Evolutionary conservation across 2,329 filamentous ascomycete species (phyloP).

Genomic region (Ascochyta lentis): DNA sequence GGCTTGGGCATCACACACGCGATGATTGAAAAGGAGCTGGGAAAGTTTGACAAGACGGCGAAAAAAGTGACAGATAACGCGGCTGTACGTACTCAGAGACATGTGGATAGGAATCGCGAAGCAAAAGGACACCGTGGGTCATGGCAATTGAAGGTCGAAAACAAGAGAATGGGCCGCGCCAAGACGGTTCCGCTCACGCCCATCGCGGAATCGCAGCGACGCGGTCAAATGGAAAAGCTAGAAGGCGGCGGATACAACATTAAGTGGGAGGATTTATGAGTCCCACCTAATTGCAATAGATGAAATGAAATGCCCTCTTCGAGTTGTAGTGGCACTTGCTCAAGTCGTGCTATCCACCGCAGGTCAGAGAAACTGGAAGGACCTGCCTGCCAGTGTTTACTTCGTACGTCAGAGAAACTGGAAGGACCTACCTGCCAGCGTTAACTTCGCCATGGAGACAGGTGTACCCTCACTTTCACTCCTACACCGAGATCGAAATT

Average conservation of each 20-base stretch:
- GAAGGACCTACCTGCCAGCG: too few species aligned
- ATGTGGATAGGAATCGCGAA: background rate
- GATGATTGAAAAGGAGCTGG: conserved; percentile 10
- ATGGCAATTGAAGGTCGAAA: background rate
- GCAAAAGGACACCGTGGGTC: too few species aligned
- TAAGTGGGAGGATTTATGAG: conserved; percentile 2
- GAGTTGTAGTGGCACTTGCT: too few species aligned
- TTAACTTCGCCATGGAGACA: too few species aligned
- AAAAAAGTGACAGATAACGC: background rate
- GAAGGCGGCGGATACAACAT: conserved; percentile 5
- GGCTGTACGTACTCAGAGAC: background rate
- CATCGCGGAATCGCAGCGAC: background rate
- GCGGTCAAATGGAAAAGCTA: conserved; percentile 1
- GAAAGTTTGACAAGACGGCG: background rate
- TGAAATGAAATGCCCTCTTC: too few species aligned
- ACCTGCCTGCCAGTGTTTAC: too few species aligned
- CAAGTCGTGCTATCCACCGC: too few species aligned
- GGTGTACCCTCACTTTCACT: too few species aligned
- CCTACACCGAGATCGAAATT: too few species aligned
- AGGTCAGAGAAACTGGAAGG: too few species aligned
- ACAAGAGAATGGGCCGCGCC: background rate
- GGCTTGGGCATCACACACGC: conserved; percentile 3
- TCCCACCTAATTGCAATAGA: too few species aligned
- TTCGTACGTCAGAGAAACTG: too few species aligned
- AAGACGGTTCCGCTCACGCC: background rate